phyloP scores from a whole-genome alignment of 2,329 filamentous ascomycete genomes.

The Pseudonectria foliicola region DNA sequence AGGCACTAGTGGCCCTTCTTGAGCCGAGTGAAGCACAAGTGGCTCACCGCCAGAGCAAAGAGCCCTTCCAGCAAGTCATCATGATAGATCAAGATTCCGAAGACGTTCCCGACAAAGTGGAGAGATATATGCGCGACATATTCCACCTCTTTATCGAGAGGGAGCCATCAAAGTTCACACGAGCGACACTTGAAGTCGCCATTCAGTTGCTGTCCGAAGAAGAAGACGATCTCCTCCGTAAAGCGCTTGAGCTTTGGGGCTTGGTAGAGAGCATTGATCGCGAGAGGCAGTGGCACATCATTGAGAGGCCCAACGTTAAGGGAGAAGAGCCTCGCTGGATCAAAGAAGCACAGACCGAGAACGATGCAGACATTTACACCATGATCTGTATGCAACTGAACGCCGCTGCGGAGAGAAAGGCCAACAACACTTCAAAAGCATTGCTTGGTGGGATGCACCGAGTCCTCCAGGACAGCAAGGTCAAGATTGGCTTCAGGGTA shows the following conservation, averaged over 20 bases:
- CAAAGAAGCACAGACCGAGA: slow-evolving; percentile 40
- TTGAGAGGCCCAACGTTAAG: slow-evolving; percentile 38
- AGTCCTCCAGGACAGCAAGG: slow-evolving; percentile 53
- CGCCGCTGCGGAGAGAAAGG: slow-evolving; percentile 57
- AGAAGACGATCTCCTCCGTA: slow-evolving; percentile 48
- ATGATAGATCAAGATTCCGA: slow-evolving; percentile 57
- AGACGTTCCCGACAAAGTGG: slow-evolving; percentile 52
- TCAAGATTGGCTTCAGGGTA: slow-evolving; percentile 52
- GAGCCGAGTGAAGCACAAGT: slow-evolving; percentile 31
- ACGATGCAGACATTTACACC: slow-evolving; percentile 50
- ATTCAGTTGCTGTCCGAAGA: slow-evolving; percentile 38
- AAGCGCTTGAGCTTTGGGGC: slow-evolving; percentile 57
- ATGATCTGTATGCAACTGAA: slow-evolving; percentile 59
- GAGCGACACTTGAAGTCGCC: slow-evolving; percentile 49
- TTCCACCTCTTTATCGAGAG: slow-evolving; percentile 50
- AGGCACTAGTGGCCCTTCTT: slow-evolving; percentile 25
- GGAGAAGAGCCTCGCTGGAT: slow-evolving; percentile 38
- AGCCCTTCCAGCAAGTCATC: slow-evolving; percentile 33
- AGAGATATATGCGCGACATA: slow-evolving; percentile 53
- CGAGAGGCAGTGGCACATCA: slow-evolving; percentile 54
- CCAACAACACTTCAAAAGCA: slow-evolving; percentile 49
- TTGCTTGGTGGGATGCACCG: slow-evolving; percentile 56
- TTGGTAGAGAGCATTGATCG: slow-evolving; percentile 59
- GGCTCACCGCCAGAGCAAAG: slow-evolving; percentile 26
- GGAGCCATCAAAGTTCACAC: slow-evolving; percentile 54